phyloP scores from a whole-genome alignment of 768 basidiomycete genomes.

The Pisolithus microcarpus region DNA sequence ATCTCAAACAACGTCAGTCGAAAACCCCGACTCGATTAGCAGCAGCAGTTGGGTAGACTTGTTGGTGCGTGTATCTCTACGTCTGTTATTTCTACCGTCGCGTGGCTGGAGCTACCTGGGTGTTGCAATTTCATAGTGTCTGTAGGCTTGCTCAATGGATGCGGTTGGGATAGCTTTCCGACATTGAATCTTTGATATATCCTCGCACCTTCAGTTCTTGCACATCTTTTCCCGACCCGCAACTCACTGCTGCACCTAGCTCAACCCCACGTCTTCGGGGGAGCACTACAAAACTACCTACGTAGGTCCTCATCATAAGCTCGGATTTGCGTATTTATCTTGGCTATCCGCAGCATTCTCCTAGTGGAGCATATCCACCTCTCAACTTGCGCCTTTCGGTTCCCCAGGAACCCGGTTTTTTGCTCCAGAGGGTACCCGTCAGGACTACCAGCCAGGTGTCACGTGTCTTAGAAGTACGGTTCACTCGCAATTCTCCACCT shows the following conservation, averaged over 20 bases:
- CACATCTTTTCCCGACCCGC: no score
- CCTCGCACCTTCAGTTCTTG: background rate
- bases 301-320: conserved; percentile 34
- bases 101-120: no score
- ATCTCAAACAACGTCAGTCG: conserved; percentile 14
- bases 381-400: conserved; percentile 57
- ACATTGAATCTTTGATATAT: background rate
- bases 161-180: background rate
- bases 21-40: background rate
- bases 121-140: no score
- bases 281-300: conserved; percentile 65
- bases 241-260: conserved; percentile 28
- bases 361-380: conserved; percentile 60
- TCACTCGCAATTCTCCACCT: background rate
- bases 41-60: conserved; percentile 24
- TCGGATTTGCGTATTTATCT: conserved; percentile 2
- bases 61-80: conserved; percentile 16
- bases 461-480: conserved; percentile 64
- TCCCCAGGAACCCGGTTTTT: conserved; percentile 71
- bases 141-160: no score
- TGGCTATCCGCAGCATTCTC: conserved; percentile 44
- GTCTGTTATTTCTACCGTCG: background rate
- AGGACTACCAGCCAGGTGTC: conserved; percentile 67
- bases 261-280: conserved; percentile 46
- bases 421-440: conserved; percentile 65